phyloP scores from a whole-genome alignment of 306 rosid species.

The Cicer yamashitae region DNA sequence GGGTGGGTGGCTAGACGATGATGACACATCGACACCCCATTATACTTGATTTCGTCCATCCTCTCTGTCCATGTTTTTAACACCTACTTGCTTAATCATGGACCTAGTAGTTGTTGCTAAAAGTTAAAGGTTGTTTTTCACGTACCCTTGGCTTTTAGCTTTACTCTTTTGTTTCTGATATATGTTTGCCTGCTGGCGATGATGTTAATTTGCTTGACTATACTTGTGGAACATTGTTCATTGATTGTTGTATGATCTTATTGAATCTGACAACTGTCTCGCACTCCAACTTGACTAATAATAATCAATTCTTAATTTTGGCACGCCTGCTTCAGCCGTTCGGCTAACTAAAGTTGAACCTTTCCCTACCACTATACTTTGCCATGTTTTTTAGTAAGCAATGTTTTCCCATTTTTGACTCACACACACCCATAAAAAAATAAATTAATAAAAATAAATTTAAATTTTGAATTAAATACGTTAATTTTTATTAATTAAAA shows the following conservation, averaged over 20 bases:
- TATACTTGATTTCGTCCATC: constrained; percentile 30
- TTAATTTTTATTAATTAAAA: no score
- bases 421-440: no score
- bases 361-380: constrained; percentile 31
- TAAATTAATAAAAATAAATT: no score
- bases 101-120: constrained; percentile 37
- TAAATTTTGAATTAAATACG: no score
- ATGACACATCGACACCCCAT: constrained; percentile 25
- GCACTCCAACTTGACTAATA: constrained; percentile 32
- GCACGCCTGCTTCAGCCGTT: constrained; percentile 35
- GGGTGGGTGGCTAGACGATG: constrained; percentile 28
- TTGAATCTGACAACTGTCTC: constrained; percentile 41
- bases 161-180: constrained; percentile 23
- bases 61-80: neutral
- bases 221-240: neutral
- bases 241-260: neutral
- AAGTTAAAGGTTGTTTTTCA: constrained; percentile 39
- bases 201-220: constrained; percentile 27
- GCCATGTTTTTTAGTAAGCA: constrained; percentile 1
- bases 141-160: neutral
- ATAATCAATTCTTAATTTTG: constrained; percentile 39
- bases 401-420: neutral
- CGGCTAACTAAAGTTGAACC: constrained; percentile 49
- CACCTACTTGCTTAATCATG: constrained; percentile 41
- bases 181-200: constrained; percentile 5